These are phyloP conservation scores for Coemansia interrupta DNA, from an alignment of 192 early-diverging fungal genomes.

Conservation along the genomic window DNA sequence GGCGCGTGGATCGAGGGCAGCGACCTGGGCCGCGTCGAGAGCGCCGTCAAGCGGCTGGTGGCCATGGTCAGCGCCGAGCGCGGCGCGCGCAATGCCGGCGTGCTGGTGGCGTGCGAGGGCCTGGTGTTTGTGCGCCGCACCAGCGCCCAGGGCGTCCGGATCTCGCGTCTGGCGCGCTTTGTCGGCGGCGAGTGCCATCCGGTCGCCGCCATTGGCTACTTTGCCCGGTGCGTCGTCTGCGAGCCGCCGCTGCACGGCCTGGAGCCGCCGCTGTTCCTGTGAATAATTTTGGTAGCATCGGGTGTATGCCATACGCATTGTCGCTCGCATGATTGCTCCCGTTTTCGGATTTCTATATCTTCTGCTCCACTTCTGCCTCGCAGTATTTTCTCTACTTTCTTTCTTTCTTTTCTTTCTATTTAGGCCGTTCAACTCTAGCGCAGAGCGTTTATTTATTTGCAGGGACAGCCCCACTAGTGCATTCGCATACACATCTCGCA, in stretches of 20 bases:
- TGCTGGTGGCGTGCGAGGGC: slow-evolving; percentile 1
- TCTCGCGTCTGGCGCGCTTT: neutral
- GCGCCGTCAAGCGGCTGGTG: slow-evolving; percentile 3
- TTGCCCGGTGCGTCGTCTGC: neutral
- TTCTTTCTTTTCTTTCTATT: no score
- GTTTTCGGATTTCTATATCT: no score
- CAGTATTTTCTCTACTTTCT: no score
- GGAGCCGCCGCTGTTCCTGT: neutral
- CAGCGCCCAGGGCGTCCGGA: neutral
- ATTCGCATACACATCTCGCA: neutral
- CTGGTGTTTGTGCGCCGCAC: slow-evolving; percentile 4
- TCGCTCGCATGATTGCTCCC: no score
- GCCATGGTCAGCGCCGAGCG: slow-evolving; percentile 3
- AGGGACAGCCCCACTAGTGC: no score
- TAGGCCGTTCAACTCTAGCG: no score
- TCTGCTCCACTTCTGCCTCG: no score
- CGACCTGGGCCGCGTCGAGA: neutral
- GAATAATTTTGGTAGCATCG: neutral
- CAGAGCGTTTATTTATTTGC: neutral
- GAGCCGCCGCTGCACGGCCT: neutral
- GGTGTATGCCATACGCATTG: no score
- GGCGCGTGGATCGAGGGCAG: neutral
- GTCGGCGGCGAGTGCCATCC: neutral
- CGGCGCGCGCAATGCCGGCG: neutral
- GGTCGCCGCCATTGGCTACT: neutral